Evolutionary conservation across 306 rosid species (phyloP).

Genomic region (Geum urbanum): DNA sequence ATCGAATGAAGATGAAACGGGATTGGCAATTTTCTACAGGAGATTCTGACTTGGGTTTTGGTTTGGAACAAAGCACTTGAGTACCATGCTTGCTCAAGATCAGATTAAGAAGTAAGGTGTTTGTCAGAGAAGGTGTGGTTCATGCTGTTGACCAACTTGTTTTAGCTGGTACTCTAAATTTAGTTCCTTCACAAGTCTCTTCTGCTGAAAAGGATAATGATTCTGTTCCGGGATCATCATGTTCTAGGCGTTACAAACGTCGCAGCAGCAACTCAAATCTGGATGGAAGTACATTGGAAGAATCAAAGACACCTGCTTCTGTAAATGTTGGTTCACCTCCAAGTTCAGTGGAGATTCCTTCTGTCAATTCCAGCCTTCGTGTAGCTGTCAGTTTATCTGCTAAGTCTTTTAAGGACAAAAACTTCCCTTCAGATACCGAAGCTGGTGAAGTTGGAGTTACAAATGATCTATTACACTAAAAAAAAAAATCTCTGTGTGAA

Average conservation of each 20-base stretch:
- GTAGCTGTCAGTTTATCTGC: conserved; percentile 76
- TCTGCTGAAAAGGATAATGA: conserved; percentile 73
- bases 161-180: conserved; percentile 52
- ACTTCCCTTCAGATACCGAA: conserved; percentile 80
- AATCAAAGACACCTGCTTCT: conserved; percentile 53
- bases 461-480: conserved; percentile 75
- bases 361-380: conserved; percentile 65
- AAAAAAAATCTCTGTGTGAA: conserved; percentile 76
- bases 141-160: conserved; percentile 97
- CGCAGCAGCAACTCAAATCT: conserved; percentile 63
- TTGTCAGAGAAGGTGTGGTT: conserved; percentile 93
- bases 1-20: no score
- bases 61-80: no score
- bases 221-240: conserved; percentile 60
- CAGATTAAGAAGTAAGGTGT: not conserved
- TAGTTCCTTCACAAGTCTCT: conserved; percentile 49
- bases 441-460: conserved; percentile 81
- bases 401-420: conserved; percentile 75
- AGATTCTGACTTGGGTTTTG: no score
- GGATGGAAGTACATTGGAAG: conserved; percentile 72
- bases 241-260: conserved; percentile 82
- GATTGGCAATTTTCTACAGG: no score
- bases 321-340: conserved; percentile 75
- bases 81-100: no score
- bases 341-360: conserved; percentile 63